A percentile compares a stretch with the other conserved stretches of the same genome.
Evolutionary conservation across 805 yeast species (phyloP).

Genomic region (Nakazawaea anatomiae): DNA sequence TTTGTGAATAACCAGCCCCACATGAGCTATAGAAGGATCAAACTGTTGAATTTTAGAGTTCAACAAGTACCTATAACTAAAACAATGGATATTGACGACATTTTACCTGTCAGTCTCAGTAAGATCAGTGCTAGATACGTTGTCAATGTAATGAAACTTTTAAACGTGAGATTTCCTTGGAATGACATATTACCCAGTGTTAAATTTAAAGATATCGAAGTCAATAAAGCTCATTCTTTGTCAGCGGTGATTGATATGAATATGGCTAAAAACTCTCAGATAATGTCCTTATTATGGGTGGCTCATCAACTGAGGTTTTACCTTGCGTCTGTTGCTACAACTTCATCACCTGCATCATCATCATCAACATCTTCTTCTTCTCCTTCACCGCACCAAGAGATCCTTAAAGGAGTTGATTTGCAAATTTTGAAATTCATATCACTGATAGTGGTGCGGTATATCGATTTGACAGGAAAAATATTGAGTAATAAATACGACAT

Average conservation of each 20-base stretch:
- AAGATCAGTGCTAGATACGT: constrained; percentile 1
- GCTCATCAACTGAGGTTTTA: not conserved
- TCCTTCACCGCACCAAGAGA: not conserved
- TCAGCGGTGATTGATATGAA: not conserved
- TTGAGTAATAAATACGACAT: constrained; percentile 1
- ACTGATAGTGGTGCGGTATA: not conserved
- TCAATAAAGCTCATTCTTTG: not conserved
- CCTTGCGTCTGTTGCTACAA: not conserved
- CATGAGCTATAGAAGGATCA: not conserved
- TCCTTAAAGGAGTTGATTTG: not conserved
- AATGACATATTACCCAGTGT: not conserved
- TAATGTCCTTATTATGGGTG: not conserved
- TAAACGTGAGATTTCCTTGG: not conserved
- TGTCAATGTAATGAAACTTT: not conserved
- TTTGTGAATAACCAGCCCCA: constrained; percentile 1
- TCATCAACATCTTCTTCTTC: too few species aligned
- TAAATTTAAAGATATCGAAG: not conserved
- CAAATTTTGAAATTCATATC: constrained; percentile 2
- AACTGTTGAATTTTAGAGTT: not conserved
- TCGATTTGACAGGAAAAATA: not conserved
- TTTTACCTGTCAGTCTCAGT: not conserved
- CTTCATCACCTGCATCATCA: too few species aligned
- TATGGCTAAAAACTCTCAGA: not conserved
- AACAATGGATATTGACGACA: not conserved
- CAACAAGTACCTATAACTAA: not conserved